These are phyloP conservation scores for Colletotrichum aenigma DNA, from an alignment of 2,329 filamentous ascomycete genomes.

Conservation along the genomic window DNA sequence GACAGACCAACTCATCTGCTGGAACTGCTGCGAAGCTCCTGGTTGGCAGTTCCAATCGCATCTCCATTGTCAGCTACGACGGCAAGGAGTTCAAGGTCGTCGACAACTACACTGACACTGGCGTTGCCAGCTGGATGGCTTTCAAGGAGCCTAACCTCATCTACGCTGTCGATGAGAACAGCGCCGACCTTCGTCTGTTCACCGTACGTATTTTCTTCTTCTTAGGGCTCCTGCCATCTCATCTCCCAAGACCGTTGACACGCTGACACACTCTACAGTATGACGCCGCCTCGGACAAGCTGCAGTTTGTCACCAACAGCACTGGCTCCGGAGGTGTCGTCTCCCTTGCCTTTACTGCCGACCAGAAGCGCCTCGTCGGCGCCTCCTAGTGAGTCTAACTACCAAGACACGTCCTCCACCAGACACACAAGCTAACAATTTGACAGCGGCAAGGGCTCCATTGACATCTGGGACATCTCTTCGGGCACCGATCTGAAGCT, in stretches of 20 bases:
- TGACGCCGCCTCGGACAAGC: constrained; percentile 32
- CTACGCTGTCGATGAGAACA: constrained; percentile 54
- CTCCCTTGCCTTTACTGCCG: constrained; percentile 49
- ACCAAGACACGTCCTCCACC: too few species aligned
- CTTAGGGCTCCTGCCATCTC: background rate
- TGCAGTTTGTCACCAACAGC: constrained; percentile 29
- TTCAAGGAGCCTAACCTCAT: constrained; percentile 42
- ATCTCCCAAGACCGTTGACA: background rate
- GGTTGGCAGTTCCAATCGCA: constrained; percentile 42
- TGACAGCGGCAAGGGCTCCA: constrained; percentile 32
- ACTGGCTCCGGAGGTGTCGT: constrained; percentile 49
- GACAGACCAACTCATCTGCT: background rate
- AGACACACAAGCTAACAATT: background rate
- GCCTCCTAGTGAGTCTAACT: constrained; percentile 36
- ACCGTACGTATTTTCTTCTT: constrained; percentile 21
- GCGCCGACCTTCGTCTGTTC: constrained; percentile 42
- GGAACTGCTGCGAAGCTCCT: constrained; percentile 34
- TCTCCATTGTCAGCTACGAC: constrained; percentile 46
- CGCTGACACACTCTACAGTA: constrained; percentile 26
- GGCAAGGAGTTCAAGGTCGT: constrained; percentile 42
- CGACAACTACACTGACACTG: constrained; percentile 31
- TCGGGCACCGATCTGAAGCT: constrained; percentile 36
- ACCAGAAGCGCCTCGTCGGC: constrained; percentile 49
- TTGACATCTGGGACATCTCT: constrained; percentile 51
- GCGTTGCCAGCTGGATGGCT: constrained; percentile 51